A percentile compares a stretch with the other conserved stretches of the same genome.
phyloP scores from a whole-genome alignment of 2,329 filamentous ascomycete species.

The Aspergillus sp. region DNA sequence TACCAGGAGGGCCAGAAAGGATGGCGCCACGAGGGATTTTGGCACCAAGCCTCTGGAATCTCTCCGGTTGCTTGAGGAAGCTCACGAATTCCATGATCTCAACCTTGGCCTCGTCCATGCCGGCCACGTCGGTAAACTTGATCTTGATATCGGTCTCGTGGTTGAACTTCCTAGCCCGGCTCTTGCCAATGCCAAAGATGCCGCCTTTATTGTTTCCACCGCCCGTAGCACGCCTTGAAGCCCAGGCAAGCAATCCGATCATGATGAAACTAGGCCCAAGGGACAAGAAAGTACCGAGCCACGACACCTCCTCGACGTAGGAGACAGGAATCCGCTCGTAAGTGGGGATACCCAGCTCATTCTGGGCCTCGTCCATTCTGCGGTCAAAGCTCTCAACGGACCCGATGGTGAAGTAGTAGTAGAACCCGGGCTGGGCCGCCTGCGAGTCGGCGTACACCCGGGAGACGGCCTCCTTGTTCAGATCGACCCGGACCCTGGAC shows the following conservation, averaged over 20 bases:
- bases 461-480: conserved; percentile 65
- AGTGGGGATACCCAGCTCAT: conserved; percentile 73
- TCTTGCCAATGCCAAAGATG: conserved; percentile 94
- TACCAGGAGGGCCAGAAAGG: conserved; percentile 92
- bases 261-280: conserved; percentile 84
- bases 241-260: conserved; percentile 71
- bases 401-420: conserved; percentile 92
- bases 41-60: conserved; percentile 86
- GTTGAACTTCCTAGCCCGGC: conserved; percentile 93
- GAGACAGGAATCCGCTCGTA: conserved; percentile 88
- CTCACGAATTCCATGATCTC: conserved; percentile 99
- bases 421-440: conserved; percentile 58
- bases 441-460: conserved; percentile 67
- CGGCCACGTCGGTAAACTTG: conserved; percentile 93
- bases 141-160: conserved; percentile 94
- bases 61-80: conserved; percentile 87
- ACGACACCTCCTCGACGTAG: conserved; percentile 67
- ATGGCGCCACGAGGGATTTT: conserved; percentile 98
- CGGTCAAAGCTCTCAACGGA: conserved; percentile 89
- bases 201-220: conserved; percentile 59
- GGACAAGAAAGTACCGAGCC: conserved; percentile 61
- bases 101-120: conserved; percentile 94
- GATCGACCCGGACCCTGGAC: conserved; percentile 67
- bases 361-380: conserved; percentile 77
- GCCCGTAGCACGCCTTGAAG: conserved; percentile 64